A percentile compares a stretch with the other conserved stretches of the same genome.
These are phyloP conservation scores for Liriodendron chinense DNA, from an alignment of 164 flowering plant species.

Conservation along the genomic window DNA sequence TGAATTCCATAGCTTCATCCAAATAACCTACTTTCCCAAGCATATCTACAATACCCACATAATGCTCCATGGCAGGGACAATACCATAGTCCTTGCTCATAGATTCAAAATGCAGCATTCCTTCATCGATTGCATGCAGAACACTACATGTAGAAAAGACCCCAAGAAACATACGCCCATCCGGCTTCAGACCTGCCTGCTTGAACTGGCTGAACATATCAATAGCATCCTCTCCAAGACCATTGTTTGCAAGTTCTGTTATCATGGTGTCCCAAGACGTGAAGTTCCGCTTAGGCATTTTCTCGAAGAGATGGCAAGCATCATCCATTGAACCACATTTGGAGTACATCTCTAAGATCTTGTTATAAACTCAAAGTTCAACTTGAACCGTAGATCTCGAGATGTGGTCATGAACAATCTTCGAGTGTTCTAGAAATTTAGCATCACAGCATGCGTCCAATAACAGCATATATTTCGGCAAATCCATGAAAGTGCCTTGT, in stretches of 20 bases:
- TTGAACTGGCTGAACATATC: constrained; percentile 59
- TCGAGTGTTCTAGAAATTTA: constrained; percentile 50
- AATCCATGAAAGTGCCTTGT: constrained; percentile 37
- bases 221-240: no score
- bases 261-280: no score
- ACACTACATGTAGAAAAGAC: constrained; percentile 64
- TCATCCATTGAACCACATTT: constrained; percentile 63
- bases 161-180: constrained; percentile 55
- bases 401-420: constrained; percentile 47
- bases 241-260: no score
- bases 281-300: no score
- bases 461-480: constrained; percentile 38
- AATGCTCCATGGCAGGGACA: constrained; percentile 61
- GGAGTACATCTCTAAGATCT: constrained; percentile 59
- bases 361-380: constrained; percentile 40
- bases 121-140: constrained; percentile 55
- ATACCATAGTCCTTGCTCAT: constrained; percentile 59
- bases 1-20: constrained; percentile 69
- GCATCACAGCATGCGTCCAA: constrained; percentile 58
- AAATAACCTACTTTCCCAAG: constrained; percentile 56
- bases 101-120: constrained; percentile 66
- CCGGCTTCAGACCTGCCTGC: constrained; percentile 58
- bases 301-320: constrained; percentile 46
- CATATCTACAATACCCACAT: constrained; percentile 64
- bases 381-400: constrained; percentile 27